These are phyloP conservation scores for Chalciporus piperatus DNA, from an alignment of 768 basidiomycete species.

Conservation along the genomic window DNA sequence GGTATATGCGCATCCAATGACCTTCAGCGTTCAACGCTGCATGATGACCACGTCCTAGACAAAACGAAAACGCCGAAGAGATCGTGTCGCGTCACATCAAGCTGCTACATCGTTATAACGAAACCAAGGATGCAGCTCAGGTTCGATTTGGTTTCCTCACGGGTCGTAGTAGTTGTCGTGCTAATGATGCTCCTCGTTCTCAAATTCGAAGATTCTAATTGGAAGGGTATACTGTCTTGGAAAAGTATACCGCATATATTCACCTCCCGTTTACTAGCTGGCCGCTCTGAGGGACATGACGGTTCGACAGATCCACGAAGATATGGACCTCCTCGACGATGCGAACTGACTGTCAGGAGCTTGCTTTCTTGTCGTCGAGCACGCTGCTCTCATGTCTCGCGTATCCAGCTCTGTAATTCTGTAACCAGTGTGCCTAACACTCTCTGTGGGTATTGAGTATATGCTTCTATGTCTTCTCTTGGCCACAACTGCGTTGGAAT, in stretches of 20 bases:
- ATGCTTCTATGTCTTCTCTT: slow-evolving; percentile 7
- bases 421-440: slow-evolving; percentile 26
- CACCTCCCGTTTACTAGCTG: slow-evolving; percentile 45
- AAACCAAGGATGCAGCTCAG: slow-evolving; percentile 82
- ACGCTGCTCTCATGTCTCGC: background rate
- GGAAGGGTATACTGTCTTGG: slow-evolving; percentile 54
- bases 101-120: slow-evolving; percentile 73
- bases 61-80: slow-evolving; percentile 48
- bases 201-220: slow-evolving; percentile 59
- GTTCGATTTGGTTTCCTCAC: slow-evolving; percentile 30
- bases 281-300: slow-evolving; percentile 68
- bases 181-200: slow-evolving; percentile 1
- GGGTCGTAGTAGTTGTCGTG: background rate
- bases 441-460: slow-evolving; percentile 8
- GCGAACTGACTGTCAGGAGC: slow-evolving; percentile 28
- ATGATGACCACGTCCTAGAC: slow-evolving; percentile 25
- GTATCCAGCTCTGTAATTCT: background rate
- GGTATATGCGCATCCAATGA: slow-evolving; percentile 28
- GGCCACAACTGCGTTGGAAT: slow-evolving; percentile 58
- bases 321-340: slow-evolving; percentile 61
- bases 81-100: slow-evolving; percentile 69
- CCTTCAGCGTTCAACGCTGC: background rate
- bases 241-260: slow-evolving; percentile 7
- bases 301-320: slow-evolving; percentile 69
- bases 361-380: background rate